Conservation (phyloP, 1,284 basidiomycete genomes). For the Ceratobasidium sp. region DNA sequence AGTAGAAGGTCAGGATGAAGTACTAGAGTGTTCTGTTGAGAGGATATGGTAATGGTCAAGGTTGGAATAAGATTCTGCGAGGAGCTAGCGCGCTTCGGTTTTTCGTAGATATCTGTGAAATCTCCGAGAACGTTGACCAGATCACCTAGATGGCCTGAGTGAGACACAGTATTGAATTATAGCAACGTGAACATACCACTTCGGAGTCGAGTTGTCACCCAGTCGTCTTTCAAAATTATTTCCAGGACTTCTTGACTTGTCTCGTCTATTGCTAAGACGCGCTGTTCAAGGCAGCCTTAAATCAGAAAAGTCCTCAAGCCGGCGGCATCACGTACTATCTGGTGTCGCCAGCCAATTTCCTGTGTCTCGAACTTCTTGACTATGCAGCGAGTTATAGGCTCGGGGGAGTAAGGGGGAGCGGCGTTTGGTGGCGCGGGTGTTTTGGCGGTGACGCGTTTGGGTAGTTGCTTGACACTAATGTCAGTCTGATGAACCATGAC, state of each 20-base stretch:
- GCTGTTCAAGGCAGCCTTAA: background rate
- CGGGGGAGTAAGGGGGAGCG: conserved; percentile 18
- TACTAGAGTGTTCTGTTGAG: conserved; percentile 75
- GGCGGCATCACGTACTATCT: conserved; percentile 10
- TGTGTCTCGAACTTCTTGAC: conserved; percentile 30
- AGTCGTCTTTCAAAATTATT: conserved; percentile 74
- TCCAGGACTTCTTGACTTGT: conserved; percentile 20
- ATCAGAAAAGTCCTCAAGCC: background rate
- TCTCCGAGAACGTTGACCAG: conserved; percentile 67
- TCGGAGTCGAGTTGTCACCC: conserved; percentile 70
- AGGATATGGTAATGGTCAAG: conserved; percentile 68
- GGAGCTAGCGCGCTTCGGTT: background rate
- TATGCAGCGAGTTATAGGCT: conserved; percentile 24
- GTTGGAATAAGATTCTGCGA: conserved; percentile 71
- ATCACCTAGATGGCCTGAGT: conserved; percentile 68
- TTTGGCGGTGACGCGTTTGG: conserved; percentile 36
- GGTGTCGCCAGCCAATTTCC: conserved; percentile 23
- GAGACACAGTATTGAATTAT: conserved; percentile 8
- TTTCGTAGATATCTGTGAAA: conserved; percentile 5
- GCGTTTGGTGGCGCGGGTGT: conserved; percentile 33
- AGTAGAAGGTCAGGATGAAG: conserved; percentile 91
- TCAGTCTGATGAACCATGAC: background rate
- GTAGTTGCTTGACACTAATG: conserved; percentile 24
- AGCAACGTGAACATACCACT: conserved; percentile 61
- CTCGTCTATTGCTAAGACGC: conserved; percentile 20